Base-by-base conservation (phyloP, 768 basidiomycete species). In the Tephrocybe sp. region DNA sequence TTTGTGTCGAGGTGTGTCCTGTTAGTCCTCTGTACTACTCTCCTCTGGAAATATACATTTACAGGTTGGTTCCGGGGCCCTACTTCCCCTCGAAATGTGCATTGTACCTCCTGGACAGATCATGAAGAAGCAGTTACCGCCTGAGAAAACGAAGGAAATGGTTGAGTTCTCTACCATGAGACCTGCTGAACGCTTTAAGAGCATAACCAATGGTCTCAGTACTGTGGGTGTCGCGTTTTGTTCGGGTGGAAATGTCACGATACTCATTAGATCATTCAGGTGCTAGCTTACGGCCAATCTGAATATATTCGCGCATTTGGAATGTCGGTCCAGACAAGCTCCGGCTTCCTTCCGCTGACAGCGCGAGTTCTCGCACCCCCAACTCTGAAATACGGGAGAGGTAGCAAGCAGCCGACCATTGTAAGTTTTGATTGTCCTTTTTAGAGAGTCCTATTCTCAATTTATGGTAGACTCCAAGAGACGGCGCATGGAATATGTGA, bases 401-500 rank as follows among this genome's bases (percentile, higher is more conserved):
- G 73, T 1, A 80, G 79, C 51, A 74, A 67, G 4, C 80, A 83
- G 47, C 66, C 69, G 0, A 76, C 70, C 2, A 79, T 86, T 15
- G 85, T 85, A 58, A 67, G 42, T 20, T 34, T 54, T 18, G 5
- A 11, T 34, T 14, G 41, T 4, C 50, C 33, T 26, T 15, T 41
- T 12, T 24, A 32, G 36, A 48, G 3, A 0, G 18, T 14, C n/a
- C 11, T 49, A 7, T 25, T 45, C 38, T 59, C 23, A 50, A 51
- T 56, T 23, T 10, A 43, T 50, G 34, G n/a, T 54, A 87, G 85
- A 64, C 55, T 34, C 90, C 87, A 0, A 67, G 72, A 3, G 78
- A 86, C 47, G 90, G 90, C 0, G 66, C 81, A 0, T 92, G 90
- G 90, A 91, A 91, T 51, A 88, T 91, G 89, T 83, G 52, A 21